Evolutionary conservation across 768 basidiomycete genomes (phyloP).

Genomic region (Favolaschia claudopus): DNA sequence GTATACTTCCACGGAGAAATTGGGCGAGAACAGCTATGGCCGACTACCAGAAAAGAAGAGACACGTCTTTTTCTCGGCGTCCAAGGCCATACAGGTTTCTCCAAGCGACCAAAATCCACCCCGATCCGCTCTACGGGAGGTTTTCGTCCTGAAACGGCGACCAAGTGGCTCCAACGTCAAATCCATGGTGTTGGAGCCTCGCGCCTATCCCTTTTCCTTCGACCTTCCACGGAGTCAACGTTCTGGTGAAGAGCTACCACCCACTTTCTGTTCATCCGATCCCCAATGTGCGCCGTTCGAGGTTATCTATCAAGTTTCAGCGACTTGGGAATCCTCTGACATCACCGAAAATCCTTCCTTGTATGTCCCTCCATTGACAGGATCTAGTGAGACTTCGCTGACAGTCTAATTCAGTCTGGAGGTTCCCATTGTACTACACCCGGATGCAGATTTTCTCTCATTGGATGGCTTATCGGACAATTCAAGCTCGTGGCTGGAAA

Average conservation of each 20-base stretch:
- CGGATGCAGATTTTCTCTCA: slow-evolving; percentile 66
- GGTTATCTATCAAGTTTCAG: slow-evolving; percentile 63
- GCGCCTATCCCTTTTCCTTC: slow-evolving; percentile 60
- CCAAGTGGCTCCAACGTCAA: slow-evolving; percentile 54
- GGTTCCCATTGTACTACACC: slow-evolving; percentile 68
- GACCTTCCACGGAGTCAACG: slow-evolving; percentile 58
- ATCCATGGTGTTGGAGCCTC: slow-evolving; percentile 41
- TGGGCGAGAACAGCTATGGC: slow-evolving; percentile 24
- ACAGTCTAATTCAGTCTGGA: slow-evolving; percentile 56
- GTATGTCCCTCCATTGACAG: slow-evolving; percentile 51
- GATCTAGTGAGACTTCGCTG: slow-evolving; percentile 14
- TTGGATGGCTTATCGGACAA: slow-evolving; percentile 52
- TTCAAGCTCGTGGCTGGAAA: slow-evolving; percentile 70
- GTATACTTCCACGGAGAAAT: slow-evolving; percentile 44
- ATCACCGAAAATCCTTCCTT: slow-evolving; percentile 50
- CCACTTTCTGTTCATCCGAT: slow-evolving; percentile 56
- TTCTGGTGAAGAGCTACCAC: slow-evolving; percentile 66
- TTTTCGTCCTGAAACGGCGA: slow-evolving; percentile 50
- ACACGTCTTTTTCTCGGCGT: slow-evolving; percentile 60
- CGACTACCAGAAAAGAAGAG: slow-evolving; percentile 36
- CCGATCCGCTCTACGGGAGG: slow-evolving; percentile 52
- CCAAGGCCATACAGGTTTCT: slow-evolving; percentile 51
- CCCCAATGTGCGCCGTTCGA: slow-evolving; percentile 39
- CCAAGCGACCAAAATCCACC: slow-evolving; percentile 39
- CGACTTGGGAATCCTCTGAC: slow-evolving; percentile 63